Conservation (phyloP, 805 yeast genomes). For the Saturnispora quitensis region DNA sequence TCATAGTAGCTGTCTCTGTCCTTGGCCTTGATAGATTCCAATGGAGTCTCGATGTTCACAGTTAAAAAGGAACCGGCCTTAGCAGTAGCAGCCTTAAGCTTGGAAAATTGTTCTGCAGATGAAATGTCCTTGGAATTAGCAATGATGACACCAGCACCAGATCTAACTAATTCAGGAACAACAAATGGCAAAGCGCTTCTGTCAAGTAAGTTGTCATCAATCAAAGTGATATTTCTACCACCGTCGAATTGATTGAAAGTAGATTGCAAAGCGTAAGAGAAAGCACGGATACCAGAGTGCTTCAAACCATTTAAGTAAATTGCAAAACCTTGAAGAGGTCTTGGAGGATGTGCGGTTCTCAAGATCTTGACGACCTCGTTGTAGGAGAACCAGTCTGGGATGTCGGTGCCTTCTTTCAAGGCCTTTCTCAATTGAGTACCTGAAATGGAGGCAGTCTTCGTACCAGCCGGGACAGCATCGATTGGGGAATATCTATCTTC, state of each 20-base stretch:
- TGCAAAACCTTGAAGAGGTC: constrained; percentile 82
- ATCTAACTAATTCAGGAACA: constrained; percentile 65
- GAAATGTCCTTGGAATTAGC: constrained; percentile 40
- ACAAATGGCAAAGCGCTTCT: constrained; percentile 46
- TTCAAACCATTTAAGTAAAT: constrained; percentile 54
- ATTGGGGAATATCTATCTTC: constrained; percentile 93
- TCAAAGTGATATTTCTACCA: constrained; percentile 65
- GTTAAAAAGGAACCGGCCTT: constrained; percentile 43
- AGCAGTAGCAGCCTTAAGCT: constrained; percentile 35
- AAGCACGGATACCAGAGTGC: constrained; percentile 50
- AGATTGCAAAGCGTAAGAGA: constrained; percentile 79
- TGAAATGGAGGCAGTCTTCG: constrained; percentile 73
- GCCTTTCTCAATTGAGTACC: constrained; percentile 92
- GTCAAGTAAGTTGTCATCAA: constrained; percentile 29
- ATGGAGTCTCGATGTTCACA: constrained; percentile 43
- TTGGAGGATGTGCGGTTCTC: constrained; percentile 89
- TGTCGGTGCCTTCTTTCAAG: constrained; percentile 74
- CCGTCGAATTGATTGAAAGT: constrained; percentile 85
- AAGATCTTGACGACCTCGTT: constrained; percentile 90
- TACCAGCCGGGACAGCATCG: constrained; percentile 75
- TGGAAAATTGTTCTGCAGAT: constrained; percentile 33
- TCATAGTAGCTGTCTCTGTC: constrained; percentile 44
- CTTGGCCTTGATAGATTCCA: constrained; percentile 35
- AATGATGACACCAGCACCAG: constrained; percentile 89
- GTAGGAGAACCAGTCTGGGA: constrained; percentile 96